phyloP scores from a whole-genome alignment of 306 rosid genomes.

The Comarum palustre region DNA sequence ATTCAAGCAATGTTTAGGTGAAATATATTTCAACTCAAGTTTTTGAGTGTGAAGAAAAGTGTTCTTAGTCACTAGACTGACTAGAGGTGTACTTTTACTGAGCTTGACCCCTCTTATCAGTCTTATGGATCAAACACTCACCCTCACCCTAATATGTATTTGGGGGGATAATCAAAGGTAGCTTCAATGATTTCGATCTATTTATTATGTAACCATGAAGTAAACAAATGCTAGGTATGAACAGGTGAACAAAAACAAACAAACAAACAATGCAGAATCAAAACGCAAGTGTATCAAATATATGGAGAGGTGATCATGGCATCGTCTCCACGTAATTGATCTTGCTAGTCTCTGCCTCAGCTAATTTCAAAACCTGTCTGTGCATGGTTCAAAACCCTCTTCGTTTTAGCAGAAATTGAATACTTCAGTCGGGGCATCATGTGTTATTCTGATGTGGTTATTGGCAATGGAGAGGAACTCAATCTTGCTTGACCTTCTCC shows the following conservation, averaged over 20 bases:
- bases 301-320: not conserved
- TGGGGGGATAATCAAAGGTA: not conserved
- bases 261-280: not conserved
- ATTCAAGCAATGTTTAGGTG: not conserved
- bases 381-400: not conserved
- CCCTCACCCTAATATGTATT: not conserved
- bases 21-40: not conserved
- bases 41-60: not conserved
- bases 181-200: not conserved
- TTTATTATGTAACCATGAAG: not conserved
- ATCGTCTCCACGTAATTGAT: not conserved
- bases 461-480: not conserved
- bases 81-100: too few relatives aligned
- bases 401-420: not conserved
- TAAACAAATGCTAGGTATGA: not conserved
- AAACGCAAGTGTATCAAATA: not conserved
- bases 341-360: not conserved
- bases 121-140: too few relatives aligned
- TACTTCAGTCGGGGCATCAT: not conserved
- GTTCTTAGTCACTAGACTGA: not conserved
- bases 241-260: not conserved
- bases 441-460: not conserved
- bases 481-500: not conserved
- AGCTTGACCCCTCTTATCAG: too few relatives aligned
- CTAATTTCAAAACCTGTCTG: not conserved